Evolutionary conservation across 164 flowering plant species (phyloP).

Genomic region (Sextonia rubra): DNA sequence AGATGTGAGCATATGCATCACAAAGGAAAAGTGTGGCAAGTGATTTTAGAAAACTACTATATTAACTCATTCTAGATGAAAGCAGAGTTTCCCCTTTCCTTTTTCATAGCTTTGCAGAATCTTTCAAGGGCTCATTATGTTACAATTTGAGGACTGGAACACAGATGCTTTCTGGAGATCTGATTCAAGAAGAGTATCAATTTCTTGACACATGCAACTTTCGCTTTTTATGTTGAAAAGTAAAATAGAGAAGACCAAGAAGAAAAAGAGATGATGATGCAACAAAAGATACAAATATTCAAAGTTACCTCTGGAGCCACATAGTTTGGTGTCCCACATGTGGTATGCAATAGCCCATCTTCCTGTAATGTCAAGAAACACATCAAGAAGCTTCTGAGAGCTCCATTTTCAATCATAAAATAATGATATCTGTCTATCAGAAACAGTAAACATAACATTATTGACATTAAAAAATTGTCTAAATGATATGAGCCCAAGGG

Average conservation of each 20-base stretch:
- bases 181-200: background rate
- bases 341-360: conserved; percentile 68
- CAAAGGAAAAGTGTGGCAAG: too few relatives aligned
- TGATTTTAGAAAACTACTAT: too few relatives aligned
- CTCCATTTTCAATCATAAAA: background rate
- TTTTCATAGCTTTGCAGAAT: background rate
- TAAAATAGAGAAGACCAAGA: background rate
- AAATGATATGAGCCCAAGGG: background rate
- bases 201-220: background rate
- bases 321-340: conserved; percentile 98
- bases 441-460: background rate
- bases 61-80: too few relatives aligned
- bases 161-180: background rate
- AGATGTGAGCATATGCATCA: too few relatives aligned
- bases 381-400: background rate
- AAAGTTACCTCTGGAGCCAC: conserved; percentile 93
- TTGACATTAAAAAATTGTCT: too few relatives aligned
- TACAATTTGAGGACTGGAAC: background rate
- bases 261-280: background rate
- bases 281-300: background rate
- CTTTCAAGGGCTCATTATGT: background rate
- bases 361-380: conserved; percentile 39
- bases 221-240: background rate
- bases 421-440: background rate
- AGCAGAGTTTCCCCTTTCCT: background rate